Percentiles rank a stretch among this genome's conserved stretches.
Evolutionary conservation across 805 yeast genomes (phyloP).

Genomic region (Metschnikowia baotianmanensis): DNA sequence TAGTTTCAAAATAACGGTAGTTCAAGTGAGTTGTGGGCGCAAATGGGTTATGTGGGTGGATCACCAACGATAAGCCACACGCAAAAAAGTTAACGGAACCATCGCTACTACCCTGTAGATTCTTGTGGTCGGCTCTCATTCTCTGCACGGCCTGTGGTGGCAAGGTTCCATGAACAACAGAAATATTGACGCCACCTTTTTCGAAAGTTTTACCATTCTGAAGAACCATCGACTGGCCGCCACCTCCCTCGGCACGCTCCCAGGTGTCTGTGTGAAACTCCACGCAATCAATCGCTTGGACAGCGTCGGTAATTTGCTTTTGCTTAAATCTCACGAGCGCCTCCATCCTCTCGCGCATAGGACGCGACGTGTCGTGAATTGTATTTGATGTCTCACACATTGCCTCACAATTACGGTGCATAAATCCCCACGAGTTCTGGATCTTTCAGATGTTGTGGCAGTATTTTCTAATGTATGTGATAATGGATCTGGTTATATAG

Average conservation of each 20-base stretch:
- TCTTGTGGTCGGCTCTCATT: slow-evolving; percentile 87
- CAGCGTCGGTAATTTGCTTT: slow-evolving; percentile 56
- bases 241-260: slow-evolving; percentile 78
- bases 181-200: slow-evolving; percentile 92
- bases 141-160: slow-evolving; percentile 83
- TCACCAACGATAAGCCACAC: slow-evolving; percentile 89
- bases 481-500: neutral
- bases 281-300: slow-evolving; percentile 54
- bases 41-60: slow-evolving; percentile 93
- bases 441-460: no score
- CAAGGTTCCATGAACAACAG: slow-evolving; percentile 80
- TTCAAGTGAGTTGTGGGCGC: slow-evolving; percentile 96
- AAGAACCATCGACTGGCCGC: slow-evolving; percentile 85
- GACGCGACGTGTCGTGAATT: slow-evolving; percentile 36
- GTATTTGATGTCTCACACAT: slow-evolving; percentile 7
- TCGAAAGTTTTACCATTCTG: slow-evolving; percentile 88
- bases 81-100: slow-evolving; percentile 83
- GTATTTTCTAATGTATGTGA: no score
- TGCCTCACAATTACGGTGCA: no score
- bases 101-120: slow-evolving; percentile 49
- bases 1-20: slow-evolving; percentile 95
- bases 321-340: slow-evolving; percentile 77
- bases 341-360: slow-evolving; percentile 81
- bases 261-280: slow-evolving; percentile 77
- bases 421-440: no score